phyloP scores from a whole-genome alignment of 2,329 filamentous ascomycete species.

The Epichloe festucae region DNA sequence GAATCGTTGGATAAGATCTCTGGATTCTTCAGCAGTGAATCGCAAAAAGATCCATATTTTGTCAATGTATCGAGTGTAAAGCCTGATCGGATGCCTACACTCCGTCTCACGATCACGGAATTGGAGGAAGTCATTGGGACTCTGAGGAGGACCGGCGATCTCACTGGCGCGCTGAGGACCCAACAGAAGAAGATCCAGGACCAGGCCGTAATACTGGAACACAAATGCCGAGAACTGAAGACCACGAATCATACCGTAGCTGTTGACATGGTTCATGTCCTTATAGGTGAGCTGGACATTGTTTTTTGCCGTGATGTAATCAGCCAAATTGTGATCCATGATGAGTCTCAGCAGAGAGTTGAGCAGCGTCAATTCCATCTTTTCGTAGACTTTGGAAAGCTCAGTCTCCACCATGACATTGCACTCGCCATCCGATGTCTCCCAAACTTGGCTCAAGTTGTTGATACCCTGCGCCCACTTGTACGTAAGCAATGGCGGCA shows the following conservation, averaged over 20 bases:
- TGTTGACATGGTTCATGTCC: slow-evolving; percentile 99
- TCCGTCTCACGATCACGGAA: slow-evolving; percentile 91
- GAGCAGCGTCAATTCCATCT: slow-evolving; percentile 91
- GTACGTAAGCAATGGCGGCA: slow-evolving; percentile 85
- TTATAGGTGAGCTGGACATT: slow-evolving; percentile 99
- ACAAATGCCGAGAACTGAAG: slow-evolving; percentile 97
- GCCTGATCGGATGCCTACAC: slow-evolving; percentile 81
- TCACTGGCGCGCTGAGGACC: slow-evolving; percentile 95
- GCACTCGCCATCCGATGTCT: slow-evolving; percentile 84
- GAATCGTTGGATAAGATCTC: slow-evolving; percentile 94
- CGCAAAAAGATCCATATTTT: slow-evolving; percentile 97
- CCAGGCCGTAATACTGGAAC: slow-evolving; percentile 96
- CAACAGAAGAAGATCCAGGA: slow-evolving; percentile 82
- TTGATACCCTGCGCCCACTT: slow-evolving; percentile 99
- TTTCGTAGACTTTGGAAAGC: slow-evolving; percentile 98
- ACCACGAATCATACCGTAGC: slow-evolving; percentile 95
- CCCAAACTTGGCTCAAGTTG: slow-evolving; percentile 92
- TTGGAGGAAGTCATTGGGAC: slow-evolving; percentile 93
- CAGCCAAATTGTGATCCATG: slow-evolving; percentile 98
- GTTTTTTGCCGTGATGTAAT: slow-evolving; percentile 99
- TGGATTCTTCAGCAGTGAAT: slow-evolving; percentile 85
- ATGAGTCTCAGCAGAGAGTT: slow-evolving; percentile 88
- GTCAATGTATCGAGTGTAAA: slow-evolving; percentile 98
- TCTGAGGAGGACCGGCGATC: slow-evolving; percentile 86
- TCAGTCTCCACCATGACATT: slow-evolving; percentile 99